These are phyloP conservation scores for Elaeagnus macrophylla DNA, from an alignment of 306 rosid genomes.

Conservation along the genomic window DNA sequence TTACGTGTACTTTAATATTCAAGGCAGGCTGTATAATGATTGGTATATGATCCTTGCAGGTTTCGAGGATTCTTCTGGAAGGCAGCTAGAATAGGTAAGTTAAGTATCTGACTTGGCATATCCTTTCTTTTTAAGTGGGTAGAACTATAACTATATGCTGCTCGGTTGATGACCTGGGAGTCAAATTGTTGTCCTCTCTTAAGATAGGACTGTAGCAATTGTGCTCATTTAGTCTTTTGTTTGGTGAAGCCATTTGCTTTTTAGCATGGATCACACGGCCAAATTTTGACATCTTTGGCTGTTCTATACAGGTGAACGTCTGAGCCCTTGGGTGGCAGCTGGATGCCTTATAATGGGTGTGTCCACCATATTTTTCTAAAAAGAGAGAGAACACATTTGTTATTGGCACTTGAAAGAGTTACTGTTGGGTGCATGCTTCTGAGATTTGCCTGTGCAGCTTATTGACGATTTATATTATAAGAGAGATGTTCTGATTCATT, in stretches of 20 bases:
- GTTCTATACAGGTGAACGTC: conserved; percentile 26
- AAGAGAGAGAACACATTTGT: neutral
- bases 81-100: conserved; percentile 33
- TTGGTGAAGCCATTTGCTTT: neutral
- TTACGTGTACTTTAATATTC: neutral
- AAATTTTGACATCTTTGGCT: neutral
- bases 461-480: too few species aligned
- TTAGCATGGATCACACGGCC: neutral
- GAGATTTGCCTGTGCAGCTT: too few species aligned
- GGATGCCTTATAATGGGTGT: conserved; percentile 32
- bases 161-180: neutral
- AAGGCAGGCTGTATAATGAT: conserved; percentile 1
- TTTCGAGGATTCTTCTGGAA: conserved; percentile 34
- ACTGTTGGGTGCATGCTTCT: too few species aligned
- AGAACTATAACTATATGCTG: neutral
- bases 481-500: neutral
- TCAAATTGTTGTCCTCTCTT: too few species aligned
- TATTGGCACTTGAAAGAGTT: too few species aligned
- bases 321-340: conserved; percentile 36
- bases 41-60: conserved; percentile 16
- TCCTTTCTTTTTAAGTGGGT: neutral
- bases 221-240: neutral
- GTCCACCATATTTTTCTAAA: conserved; percentile 26
- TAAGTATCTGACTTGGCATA: neutral
- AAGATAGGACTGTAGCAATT: too few species aligned